These are phyloP conservation scores for Eucalyptus cloeziana DNA, from an alignment of 345 rosid genomes.

Conservation along the genomic window DNA sequence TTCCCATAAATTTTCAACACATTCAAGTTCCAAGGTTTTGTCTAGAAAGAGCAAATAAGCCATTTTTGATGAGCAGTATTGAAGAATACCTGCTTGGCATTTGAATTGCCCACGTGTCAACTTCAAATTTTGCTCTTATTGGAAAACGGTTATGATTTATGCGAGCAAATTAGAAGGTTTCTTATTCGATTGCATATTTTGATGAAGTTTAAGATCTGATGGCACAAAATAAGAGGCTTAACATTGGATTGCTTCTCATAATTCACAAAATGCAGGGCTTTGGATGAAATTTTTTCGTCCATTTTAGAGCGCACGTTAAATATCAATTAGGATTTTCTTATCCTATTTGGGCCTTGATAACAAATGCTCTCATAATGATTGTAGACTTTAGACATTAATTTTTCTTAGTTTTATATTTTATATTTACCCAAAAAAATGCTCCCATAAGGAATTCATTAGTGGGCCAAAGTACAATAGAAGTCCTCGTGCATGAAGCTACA, in stretches of 20 bases:
- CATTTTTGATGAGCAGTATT: not conserved
- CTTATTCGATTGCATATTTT: not conserved
- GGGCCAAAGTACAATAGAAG: not conserved
- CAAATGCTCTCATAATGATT: not conserved
- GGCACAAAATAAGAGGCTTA: not conserved
- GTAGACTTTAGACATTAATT: not conserved
- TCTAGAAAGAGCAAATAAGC: not conserved
- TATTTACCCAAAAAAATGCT: too few species aligned
- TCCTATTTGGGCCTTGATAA: not conserved
- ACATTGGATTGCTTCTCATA: not conserved
- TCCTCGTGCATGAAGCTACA: not conserved
- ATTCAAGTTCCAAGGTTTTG: not conserved
- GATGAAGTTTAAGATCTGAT: not conserved
- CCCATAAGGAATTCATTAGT: not conserved
- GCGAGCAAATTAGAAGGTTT: not conserved
- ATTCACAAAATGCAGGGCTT: not conserved
- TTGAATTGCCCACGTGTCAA: not conserved
- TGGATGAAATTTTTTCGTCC: not conserved
- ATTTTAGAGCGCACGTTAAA: not conserved
- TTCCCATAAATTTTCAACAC: not conserved
- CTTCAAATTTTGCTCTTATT: not conserved
- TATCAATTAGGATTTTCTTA: not conserved
- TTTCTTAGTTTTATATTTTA: too few species aligned
- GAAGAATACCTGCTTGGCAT: not conserved
- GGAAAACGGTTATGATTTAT: not conserved